Conservation (phyloP, 2,329 filamentous ascomycete species). For the Neophaeococcomyces aloes region DNA sequence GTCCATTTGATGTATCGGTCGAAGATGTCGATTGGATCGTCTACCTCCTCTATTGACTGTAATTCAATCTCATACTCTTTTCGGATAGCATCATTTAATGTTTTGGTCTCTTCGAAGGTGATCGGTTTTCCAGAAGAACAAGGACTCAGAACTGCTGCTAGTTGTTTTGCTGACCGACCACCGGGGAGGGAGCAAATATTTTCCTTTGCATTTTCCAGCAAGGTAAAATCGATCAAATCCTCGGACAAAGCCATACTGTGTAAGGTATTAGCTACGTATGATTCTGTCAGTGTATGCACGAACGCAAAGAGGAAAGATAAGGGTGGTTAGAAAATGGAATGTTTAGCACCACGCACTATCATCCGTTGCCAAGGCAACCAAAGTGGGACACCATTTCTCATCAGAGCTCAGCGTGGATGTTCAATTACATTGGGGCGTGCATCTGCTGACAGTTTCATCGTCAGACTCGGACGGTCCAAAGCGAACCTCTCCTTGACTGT, state of each 20-base stretch:
- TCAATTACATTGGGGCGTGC: too few species aligned
- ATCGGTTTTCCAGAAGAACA: slow-evolving; percentile 44
- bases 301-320: too few species aligned
- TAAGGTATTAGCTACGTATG: too few species aligned
- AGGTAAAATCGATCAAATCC: slow-evolving; percentile 57
- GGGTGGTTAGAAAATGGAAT: not conserved
- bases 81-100: slow-evolving; percentile 67
- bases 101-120: slow-evolving; percentile 58
- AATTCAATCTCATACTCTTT: slow-evolving; percentile 81
- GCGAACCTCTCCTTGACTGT: too few species aligned
- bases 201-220: slow-evolving; percentile 95
- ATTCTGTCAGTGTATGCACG: too few species aligned
- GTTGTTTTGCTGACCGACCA: slow-evolving; percentile 76
- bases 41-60: slow-evolving; percentile 66
- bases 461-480: too few species aligned
- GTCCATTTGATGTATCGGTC: slow-evolving; percentile 98
- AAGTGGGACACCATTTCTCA: not conserved
- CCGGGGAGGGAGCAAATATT: slow-evolving; percentile 91
- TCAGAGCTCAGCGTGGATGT: too few species aligned
- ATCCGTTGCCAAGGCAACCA: slow-evolving; percentile 3
- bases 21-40: slow-evolving; percentile 90
- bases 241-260: slow-evolving; percentile 20
- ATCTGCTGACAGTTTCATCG: too few species aligned
- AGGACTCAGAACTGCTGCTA: slow-evolving; percentile 63
- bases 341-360: not conserved